Evolutionary conservation across 2,329 filamentous ascomycete species (phyloP).

Genomic region (Aquanectria penicillioides): DNA sequence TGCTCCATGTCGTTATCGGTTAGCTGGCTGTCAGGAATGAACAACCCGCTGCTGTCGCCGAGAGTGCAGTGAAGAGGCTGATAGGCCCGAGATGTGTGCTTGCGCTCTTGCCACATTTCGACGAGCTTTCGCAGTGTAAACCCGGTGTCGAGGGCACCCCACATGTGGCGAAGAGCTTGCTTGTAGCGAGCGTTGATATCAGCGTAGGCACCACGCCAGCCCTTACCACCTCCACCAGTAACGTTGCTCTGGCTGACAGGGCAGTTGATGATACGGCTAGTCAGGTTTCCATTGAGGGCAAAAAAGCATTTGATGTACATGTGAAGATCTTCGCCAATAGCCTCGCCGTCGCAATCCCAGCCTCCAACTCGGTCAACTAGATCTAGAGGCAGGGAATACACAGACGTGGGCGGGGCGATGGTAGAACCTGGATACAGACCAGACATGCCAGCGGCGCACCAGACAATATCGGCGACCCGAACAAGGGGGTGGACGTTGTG

Average conservation of each 20-base stretch:
- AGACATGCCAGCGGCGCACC: slow-evolving; percentile 76
- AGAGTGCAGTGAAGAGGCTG: slow-evolving; percentile 63
- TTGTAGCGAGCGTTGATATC: slow-evolving; percentile 75
- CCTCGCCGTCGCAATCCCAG: slow-evolving; percentile 76
- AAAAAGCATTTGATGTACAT: slow-evolving; percentile 86
- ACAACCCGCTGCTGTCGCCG: slow-evolving; percentile 57
- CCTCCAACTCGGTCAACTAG: slow-evolving; percentile 75
- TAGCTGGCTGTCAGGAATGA: slow-evolving; percentile 58
- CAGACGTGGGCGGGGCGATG: slow-evolving; percentile 76
- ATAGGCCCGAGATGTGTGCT: slow-evolving; percentile 64
- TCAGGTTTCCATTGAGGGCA: slow-evolving; percentile 74
- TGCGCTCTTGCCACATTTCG: slow-evolving; percentile 67
- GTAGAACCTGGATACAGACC: slow-evolving; percentile 71
- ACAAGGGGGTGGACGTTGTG: slow-evolving; percentile 74
- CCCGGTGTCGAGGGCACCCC: slow-evolving; percentile 76
- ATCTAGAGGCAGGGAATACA: slow-evolving; percentile 75
- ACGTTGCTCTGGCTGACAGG: slow-evolving; percentile 80
- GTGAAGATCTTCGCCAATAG: slow-evolving; percentile 80
- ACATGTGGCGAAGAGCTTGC: slow-evolving; percentile 80
- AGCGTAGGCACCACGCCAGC: slow-evolving; percentile 61
- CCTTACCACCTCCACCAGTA: slow-evolving; percentile 65
- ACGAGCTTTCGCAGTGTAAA: slow-evolving; percentile 68
- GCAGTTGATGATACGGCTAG: slow-evolving; percentile 70
- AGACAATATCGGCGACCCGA: slow-evolving; percentile 76
- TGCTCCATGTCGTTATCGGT: slow-evolving; percentile 52